Base-by-base conservation (phyloP, 495 filamentous ascomycete species). In the Aspergillus funiculosus region DNA sequence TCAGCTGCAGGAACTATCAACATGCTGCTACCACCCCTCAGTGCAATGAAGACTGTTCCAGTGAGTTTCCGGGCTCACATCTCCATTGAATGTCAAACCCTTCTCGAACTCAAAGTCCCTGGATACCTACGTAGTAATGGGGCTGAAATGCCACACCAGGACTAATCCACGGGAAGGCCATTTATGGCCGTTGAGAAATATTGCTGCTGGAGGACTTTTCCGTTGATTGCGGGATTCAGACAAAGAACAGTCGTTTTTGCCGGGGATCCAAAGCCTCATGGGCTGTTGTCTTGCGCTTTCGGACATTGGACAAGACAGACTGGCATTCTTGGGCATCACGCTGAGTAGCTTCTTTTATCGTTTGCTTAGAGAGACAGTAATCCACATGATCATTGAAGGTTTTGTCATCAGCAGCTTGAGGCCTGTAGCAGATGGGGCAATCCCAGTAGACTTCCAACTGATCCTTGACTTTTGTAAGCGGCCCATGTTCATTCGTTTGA, bases 301-400 rank as follows among this genome's bases (percentile, higher is more conserved):
- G 61, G 20, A 28, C 25, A 6, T 45, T 53, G 14, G 47, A 9
- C 1, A 46, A 39, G 22, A 20, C 18, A 11, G 35, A 29, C 5
- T 41, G 21, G 4, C 40, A 28, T 25, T 30, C 30, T n/a, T 63
- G 41, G 11, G 59, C 50, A 9, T 57, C 56, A 21, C 53, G 76
- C 44, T 85, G 80, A 5, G 85, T 81, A 0, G 77, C 85, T 56
- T 95, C 87, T 30, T 82, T 82, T 50, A 98, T 98, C 0, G 87
- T 86, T 59, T 83, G 79, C 34, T 80, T 70, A 2, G 89, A 95
- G 6, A 99, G 76, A 66, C 92, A 99, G 15, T 86, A 81, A 58
- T 99, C 94, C 35, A 99, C 85, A 63, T 99, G 94, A 39, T 84
- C 82, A 52, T 99, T 99, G 66, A 99, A 96, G 5, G 60, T 62